Evolutionary conservation across 345 rosid species (phyloP), one percentile per base, ranked within the genome.

Genomic region (Corymbia maculata): DNA sequence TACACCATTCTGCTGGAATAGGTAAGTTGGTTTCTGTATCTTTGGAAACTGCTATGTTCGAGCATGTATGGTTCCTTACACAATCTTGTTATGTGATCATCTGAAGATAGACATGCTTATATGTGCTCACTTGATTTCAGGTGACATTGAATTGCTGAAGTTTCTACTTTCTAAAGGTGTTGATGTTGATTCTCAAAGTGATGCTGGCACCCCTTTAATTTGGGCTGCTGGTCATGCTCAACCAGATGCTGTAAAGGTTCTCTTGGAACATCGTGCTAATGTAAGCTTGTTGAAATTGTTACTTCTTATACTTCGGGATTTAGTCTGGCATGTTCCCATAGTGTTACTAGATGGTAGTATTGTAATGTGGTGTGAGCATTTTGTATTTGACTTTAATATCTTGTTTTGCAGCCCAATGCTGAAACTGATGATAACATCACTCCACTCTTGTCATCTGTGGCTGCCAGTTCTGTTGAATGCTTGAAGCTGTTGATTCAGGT

Each of bases 161-260:
- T 92, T 92, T 88, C 79, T 97, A 88, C 95, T 97, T 86, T 92
- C 98, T 4, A 94, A 92, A 93, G 96, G 93, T 88, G 94, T 91
- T 87, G 91, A 94, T n/a, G 93, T 96, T 90, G 95, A 97, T 86
- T 96, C 96, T 26, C 91, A 95, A 91, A 96, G 99, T 90, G 98
- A 97, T 92, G 92, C 98, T 89, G 99, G 98, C 79, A 95, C 98
- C 44, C 98, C 99, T 51, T 90, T 97, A 86, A 89, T 97, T 57
- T 97, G 98, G 98, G 98, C 98, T 90, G 98, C 98, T 89, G 99
- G 98, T 52, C 99, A 97, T 87, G 95, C 90, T 57, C 97, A 97
- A 87, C 93, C 86, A 42, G 98, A 96, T 52, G 95, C 97, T 55
- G 92, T 96, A 89, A 92, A 94, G 93, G 93, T 96, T 90, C 92